Percentiles rank a stretch among this genome's conserved stretches.
phyloP scores from a whole-genome alignment of 345 rosid genomes.

The Trapa incisa region DNA sequence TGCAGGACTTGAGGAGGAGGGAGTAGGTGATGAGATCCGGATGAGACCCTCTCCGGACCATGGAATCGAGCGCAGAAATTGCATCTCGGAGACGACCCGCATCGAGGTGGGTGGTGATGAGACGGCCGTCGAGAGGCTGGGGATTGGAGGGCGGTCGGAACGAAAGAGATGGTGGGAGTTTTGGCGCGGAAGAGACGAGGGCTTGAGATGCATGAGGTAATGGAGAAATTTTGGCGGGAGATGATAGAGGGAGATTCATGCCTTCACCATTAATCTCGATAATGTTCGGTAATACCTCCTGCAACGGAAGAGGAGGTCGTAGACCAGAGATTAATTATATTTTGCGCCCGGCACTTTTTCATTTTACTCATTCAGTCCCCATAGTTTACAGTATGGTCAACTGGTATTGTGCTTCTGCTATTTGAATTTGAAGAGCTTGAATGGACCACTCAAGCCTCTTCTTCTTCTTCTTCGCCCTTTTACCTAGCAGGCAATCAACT shows the following conservation, averaged over 20 bases:
- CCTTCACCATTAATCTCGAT: neutral
- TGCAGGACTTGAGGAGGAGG: constrained; percentile 63
- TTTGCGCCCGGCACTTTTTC: neutral
- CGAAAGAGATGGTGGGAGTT: constrained; percentile 2
- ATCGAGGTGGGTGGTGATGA: constrained; percentile 38
- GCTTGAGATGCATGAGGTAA: neutral
- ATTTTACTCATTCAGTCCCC: neutral
- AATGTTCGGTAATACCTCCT: neutral
- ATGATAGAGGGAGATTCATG: constrained; percentile 7
- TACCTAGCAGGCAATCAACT: too few relatives aligned
- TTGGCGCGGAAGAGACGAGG: neutral
- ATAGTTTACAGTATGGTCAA: neutral
- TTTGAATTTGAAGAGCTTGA: neutral
- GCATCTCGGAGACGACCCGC: constrained; percentile 46
- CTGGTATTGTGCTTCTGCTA: neutral
- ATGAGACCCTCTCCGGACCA: constrained; percentile 23
- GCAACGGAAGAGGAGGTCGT: too few relatives aligned
- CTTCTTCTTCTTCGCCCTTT: too few relatives aligned
- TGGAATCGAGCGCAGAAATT: constrained; percentile 36
- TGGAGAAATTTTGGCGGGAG: constrained; percentile 17
- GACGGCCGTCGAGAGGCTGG: constrained; percentile 21
- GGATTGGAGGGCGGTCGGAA: constrained; percentile 1
- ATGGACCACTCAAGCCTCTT: neutral
- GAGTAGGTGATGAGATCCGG: constrained; percentile 50
- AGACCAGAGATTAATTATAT: neutral